These are phyloP conservation scores for Massarina eburnea DNA, from an alignment of 2,329 filamentous ascomycete genomes.

Conservation along the genomic window DNA sequence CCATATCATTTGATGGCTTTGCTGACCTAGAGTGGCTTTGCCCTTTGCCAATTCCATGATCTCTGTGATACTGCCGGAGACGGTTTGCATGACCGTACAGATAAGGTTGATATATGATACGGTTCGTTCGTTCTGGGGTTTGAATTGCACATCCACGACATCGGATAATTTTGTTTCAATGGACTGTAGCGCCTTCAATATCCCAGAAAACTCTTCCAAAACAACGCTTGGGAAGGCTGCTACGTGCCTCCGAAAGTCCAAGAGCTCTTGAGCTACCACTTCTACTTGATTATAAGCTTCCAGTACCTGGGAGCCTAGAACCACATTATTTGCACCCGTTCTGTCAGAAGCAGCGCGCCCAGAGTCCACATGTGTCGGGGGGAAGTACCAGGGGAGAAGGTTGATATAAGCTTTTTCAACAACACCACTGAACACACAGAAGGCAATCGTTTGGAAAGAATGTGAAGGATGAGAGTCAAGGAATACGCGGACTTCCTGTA, in stretches of 20 bases:
- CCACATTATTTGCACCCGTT: conserved; percentile 7
- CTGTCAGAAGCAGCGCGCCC: conserved; percentile 18
- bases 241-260: conserved; percentile 15
- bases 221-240: conserved; percentile 16
- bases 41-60: conserved; percentile 23
- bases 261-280: conserved; percentile 14
- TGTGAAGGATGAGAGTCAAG: conserved; percentile 25
- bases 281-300: conserved; percentile 22
- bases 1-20: conserved; percentile 22
- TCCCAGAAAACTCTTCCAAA: conserved; percentile 17
- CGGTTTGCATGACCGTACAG: conserved; percentile 22
- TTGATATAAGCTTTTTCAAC: conserved; percentile 35
- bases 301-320: conserved; percentile 16
- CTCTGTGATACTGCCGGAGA: conserved; percentile 25
- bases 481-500: conserved; percentile 36
- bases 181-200: conserved; percentile 15
- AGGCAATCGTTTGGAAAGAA: conserved; percentile 31
- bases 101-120: conserved; percentile 24
- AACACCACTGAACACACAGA: conserved; percentile 26
- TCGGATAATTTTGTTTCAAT: conserved; percentile 18
- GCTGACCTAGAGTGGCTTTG: conserved; percentile 7
- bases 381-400: conserved; percentile 35
- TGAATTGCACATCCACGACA: background rate
- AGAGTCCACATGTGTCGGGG: conserved; percentile 33
- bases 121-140: conserved; percentile 7